Conservation (phyloP, 306 rosid species). For the Hippophae tibetana region DNA sequence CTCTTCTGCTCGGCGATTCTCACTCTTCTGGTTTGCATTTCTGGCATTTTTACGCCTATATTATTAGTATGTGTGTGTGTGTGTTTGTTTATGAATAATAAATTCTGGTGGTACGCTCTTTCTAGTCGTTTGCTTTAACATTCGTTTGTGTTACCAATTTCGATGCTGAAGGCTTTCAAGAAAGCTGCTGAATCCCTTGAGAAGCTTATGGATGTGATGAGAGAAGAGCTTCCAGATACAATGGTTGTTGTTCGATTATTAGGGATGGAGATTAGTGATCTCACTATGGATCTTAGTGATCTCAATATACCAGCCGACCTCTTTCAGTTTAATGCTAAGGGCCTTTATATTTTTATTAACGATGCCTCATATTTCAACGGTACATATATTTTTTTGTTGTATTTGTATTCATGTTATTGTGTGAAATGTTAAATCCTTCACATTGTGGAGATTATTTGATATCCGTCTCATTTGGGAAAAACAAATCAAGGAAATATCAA, state of each 20-base stretch:
- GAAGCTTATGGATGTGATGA: conserved; percentile 74
- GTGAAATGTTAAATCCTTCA: no score
- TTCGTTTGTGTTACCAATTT: conserved; percentile 5
- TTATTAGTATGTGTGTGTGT: no score
- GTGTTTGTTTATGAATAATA: no score
- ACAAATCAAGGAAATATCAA: no score
- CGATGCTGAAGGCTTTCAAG: conserved; percentile 64
- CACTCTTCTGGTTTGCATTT: conserved; percentile 63
- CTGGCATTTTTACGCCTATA: neutral
- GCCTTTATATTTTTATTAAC: no score
- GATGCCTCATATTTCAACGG: no score
- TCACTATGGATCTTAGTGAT: conserved; percentile 81
- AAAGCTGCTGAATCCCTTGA: conserved; percentile 79
- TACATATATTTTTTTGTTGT: no score
- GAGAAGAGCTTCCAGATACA: conserved; percentile 88
- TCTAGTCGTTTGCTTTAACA: neutral
- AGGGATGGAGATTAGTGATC: conserved; percentile 90
- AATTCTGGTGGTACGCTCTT: neutral
- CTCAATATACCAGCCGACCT: neutral
- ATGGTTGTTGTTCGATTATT: conserved; percentile 84
- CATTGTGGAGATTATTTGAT: no score
- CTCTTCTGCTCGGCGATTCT: conserved; percentile 84
- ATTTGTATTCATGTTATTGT: no score
- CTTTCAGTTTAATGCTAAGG: no score
- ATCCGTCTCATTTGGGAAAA: no score